Evolutionary conservation across 139 green algal species (phyloP).

Genomic region (Tetratostichococcus sp.): DNA sequence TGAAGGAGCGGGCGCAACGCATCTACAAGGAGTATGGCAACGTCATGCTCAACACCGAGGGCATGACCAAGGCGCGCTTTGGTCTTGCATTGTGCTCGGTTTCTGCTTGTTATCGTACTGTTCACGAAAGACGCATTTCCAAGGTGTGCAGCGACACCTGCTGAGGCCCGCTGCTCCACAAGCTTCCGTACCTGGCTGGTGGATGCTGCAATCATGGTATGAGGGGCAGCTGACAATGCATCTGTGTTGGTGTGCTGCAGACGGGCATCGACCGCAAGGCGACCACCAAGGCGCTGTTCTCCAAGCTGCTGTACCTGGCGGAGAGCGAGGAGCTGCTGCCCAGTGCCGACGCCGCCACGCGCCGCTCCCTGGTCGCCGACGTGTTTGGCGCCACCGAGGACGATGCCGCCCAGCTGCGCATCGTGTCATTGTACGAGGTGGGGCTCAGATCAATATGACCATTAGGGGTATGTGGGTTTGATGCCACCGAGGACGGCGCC

Average conservation of each 20-base stretch:
- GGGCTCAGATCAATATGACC: not conserved
- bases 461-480: slow-evolving; percentile 75
- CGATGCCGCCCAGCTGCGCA: slow-evolving; percentile 56
- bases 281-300: slow-evolving; percentile 75
- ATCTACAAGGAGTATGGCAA: slow-evolving; percentile 86
- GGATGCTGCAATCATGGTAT: no score
- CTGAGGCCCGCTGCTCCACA: no score
- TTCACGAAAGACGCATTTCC: no score
- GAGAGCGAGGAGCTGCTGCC: slow-evolving; percentile 71
- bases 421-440: slow-evolving; percentile 42
- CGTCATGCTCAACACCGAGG: slow-evolving; percentile 76
- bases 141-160: no score
- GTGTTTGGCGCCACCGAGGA: slow-evolving; percentile 84
- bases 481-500: slow-evolving; percentile 73
- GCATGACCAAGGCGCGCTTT: slow-evolving; percentile 42
- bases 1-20: slow-evolving; percentile 74
- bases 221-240: no score
- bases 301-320: slow-evolving; percentile 90
- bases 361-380: slow-evolving; percentile 51
- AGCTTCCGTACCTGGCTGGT: no score
- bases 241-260: no score
- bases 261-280: slow-evolving; percentile 81
- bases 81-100: no score
- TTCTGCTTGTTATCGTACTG: no score
- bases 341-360: slow-evolving; percentile 35